Base-by-base conservation (phyloP, 2,329 filamentous ascomycete species). In the Cyphellophora attinorum region DNA sequence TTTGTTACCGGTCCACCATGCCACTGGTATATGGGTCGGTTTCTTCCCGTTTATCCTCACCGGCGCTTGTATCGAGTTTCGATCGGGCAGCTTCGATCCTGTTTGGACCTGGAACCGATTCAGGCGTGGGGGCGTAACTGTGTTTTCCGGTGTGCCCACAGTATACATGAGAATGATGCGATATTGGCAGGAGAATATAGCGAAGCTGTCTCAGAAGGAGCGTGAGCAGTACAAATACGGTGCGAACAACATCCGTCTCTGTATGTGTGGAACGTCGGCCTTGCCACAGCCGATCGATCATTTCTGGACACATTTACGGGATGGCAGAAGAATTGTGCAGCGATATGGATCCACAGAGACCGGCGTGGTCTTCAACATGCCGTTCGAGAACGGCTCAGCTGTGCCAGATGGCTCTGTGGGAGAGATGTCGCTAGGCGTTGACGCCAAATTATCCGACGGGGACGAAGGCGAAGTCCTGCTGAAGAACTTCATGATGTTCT, bases 211-310 rank as follows among this genome's bases (percentile, higher is more conserved):
- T 5, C 31, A 33, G 4, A 33, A 39, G 3, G 32, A 51, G 25
- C 42, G 40, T 2, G 41, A 50, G 16, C 50, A 55, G 27, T 72
- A 69, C 48, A 51, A 64, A 17, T 52, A 55, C 8, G 67, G 61
- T 1, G 61, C 62, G 17, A 47, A 39, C 6, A 40, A 39, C 11
- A 37, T 51, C 40, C 43, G 43, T 31, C 37, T 35, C 5, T 48
- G 45, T 29, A 23, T 51, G 12, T 51, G 54, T 13, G 55, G 55
- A 1, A 70, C 67, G 0, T 66, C 61, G 3, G 67, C 67, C 1
- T 42, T 71, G 23, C 67, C 66, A 3, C 59, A 61, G 34, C 64
- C 66, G 1, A 60, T 72, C 25, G 61, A 61, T n/a, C 58, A 69
- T 25, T 70, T 69, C 44, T 71, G 68, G 67, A 57, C 57, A 3